Evolutionary conservation across 1,284 basidiomycete species (phyloP), one percentile per base, ranked within the genome.

Genomic region (Moniliella sp.): DNA sequence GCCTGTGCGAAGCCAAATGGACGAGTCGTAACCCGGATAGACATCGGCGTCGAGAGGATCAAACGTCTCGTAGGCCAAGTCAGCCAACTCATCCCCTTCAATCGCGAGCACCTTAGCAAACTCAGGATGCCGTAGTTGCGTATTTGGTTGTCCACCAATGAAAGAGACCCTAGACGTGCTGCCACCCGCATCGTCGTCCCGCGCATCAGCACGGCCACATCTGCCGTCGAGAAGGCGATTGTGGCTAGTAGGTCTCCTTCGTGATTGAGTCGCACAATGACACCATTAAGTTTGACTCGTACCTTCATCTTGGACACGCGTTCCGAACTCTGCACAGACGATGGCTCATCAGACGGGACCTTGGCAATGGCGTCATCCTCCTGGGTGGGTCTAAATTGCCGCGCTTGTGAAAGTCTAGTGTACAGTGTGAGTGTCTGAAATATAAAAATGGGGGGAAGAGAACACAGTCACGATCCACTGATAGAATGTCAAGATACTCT

Each of bases 401-500:
- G n/a, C n/a, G n/a, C n/a, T n/a, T n/a, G n/a, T n/a, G n/a, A n/a
- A n/a, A n/a, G n/a, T n/a, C n/a, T n/a, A n/a, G n/a, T n/a, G n/a
- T n/a, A n/a, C n/a, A n/a, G n/a, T n/a, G n/a, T n/a, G n/a, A n/a
- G n/a, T n/a, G n/a, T n/a, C n/a, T n/a, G n/a, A n/a, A n/a, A n/a
- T n/a, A n/a, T n/a, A n/a, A n/a, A n/a, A n/a, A n/a, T n/a, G n/a
- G n/a, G n/a, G n/a, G n/a, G n/a, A n/a, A n/a, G n/a, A n/a, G n/a
- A n/a, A 93, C 0, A 86, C 91, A 4, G 80, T 78, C 78, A 99
- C 91, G 62, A 99, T 75, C 65, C 93, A 94, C 63, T 97, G 84
- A 62, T 94, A 97, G 7, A 97, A 65, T 2, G 76, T 70, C 25
- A 99, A 66, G 28, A 97, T 76, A 12, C 88, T 86, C 53, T 84